These are phyloP conservation scores for Endothia cerciana DNA, from an alignment of 2,329 filamentous ascomycete species.

Conservation along the genomic window DNA sequence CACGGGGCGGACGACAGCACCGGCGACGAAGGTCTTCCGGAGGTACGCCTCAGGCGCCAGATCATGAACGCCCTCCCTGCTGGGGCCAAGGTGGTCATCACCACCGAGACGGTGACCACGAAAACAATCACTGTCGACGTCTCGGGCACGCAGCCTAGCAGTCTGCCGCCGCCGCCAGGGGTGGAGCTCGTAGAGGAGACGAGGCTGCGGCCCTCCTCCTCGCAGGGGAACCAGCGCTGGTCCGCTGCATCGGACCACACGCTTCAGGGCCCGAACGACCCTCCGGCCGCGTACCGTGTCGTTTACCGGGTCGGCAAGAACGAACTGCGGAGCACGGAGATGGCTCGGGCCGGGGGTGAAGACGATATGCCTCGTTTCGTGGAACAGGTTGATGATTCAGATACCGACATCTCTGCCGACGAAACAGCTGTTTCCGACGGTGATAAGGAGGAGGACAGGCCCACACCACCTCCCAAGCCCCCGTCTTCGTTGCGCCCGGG, in stretches of 20 bases:
- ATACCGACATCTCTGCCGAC: conserved; percentile 33
- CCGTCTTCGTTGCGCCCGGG: conserved; percentile 14
- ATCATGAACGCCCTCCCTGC: conserved; percentile 59
- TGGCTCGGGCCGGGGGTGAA: conserved; percentile 35
- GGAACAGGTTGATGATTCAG: conserved; percentile 37
- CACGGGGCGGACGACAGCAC: conserved; percentile 36
- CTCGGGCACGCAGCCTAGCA: conserved; percentile 53
- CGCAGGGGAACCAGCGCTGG: conserved; percentile 30
- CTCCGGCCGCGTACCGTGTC: conserved; percentile 51
- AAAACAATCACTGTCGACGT: conserved; percentile 70
- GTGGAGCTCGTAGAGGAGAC: conserved; percentile 62
- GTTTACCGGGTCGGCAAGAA: conserved; percentile 64
- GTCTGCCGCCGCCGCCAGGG: conserved; percentile 59
- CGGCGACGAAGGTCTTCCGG: conserved; percentile 49
- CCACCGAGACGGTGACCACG: conserved; percentile 61
- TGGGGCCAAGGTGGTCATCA: conserved; percentile 63
- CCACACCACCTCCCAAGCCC: conserved; percentile 32
- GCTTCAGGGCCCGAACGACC: conserved; percentile 27
- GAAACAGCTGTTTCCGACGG: conserved; percentile 34
- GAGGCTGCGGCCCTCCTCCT: conserved; percentile 40
- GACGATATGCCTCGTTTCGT: conserved; percentile 26
- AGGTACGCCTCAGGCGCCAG: conserved; percentile 54
- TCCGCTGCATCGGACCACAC: conserved; percentile 29
- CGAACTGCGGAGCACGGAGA: conserved; percentile 47
- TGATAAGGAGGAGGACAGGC: conserved; percentile 32